Percentiles rank a stretch among this genome's conserved stretches.
Conservation (phyloP, 2,329 filamentous ascomycete genomes). For the Hymenoscyphus repandus region DNA sequence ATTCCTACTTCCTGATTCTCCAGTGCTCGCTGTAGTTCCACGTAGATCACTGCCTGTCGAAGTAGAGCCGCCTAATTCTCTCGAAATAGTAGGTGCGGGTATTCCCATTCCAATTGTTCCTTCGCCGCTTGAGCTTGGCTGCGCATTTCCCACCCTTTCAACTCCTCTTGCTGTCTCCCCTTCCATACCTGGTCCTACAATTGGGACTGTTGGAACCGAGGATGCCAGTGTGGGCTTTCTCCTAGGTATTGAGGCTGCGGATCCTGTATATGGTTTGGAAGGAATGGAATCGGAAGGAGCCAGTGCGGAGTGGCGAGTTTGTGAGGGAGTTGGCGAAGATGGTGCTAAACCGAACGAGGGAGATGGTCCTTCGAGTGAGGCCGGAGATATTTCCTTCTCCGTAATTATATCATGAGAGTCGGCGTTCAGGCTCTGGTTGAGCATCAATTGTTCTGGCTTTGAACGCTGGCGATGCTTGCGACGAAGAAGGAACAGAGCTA, state of each 20-base stretch:
- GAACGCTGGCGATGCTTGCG: slow-evolving; percentile 12
- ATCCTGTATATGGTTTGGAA: slow-evolving; percentile 13
- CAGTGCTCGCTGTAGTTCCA: not conserved
- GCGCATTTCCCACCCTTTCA: too few relatives aligned
- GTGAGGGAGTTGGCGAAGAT: slow-evolving; percentile 3
- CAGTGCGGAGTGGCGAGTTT: slow-evolving; percentile 15
- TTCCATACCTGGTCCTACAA: not conserved
- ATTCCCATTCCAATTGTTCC: not conserved
- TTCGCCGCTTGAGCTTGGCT: too few relatives aligned
- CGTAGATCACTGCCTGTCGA: slow-evolving; percentile 3
- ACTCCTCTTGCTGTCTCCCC: not conserved
- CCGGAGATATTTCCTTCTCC: slow-evolving; percentile 19
- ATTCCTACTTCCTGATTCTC: not conserved
- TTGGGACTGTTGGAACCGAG: not conserved
- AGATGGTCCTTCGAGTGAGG: not conserved
- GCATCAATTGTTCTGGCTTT: slow-evolving; percentile 17
- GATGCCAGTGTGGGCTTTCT: slow-evolving; percentile 14
- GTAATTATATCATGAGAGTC: slow-evolving; percentile 15
- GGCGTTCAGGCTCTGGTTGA: slow-evolving; percentile 14
- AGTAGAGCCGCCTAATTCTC: slow-evolving; percentile 10
- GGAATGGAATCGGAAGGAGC: slow-evolving; percentile 12
- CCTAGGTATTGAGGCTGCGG: slow-evolving; percentile 13
- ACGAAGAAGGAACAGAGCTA: slow-evolving; percentile 19
- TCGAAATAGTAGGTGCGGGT: slow-evolving; percentile 7
- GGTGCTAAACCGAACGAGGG: not conserved